A percentile compares a stretch with the other conserved stretches of the same genome.
Evolutionary conservation across 2,329 filamentous ascomycete species (phyloP).

Genomic region (Colletotrichum chlorophyti): DNA sequence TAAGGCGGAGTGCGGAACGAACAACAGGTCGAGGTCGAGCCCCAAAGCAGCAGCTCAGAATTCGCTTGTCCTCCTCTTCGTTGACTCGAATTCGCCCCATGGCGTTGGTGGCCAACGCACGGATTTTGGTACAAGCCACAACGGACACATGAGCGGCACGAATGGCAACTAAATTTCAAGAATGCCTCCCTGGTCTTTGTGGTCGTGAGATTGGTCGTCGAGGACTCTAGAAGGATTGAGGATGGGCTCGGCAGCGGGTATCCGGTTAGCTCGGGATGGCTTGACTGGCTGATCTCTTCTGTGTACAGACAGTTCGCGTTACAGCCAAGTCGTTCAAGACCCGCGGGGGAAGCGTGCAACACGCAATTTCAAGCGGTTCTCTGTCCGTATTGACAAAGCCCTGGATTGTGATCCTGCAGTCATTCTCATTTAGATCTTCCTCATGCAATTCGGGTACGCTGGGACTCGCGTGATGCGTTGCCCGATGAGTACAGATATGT

Average conservation of each 20-base stretch:
- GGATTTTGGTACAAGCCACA: neutral
- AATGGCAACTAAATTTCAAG: neutral
- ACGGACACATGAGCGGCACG: neutral
- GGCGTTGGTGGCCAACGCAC: neutral
- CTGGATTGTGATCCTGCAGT: neutral
- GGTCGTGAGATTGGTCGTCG: neutral
- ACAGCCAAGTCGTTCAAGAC: conserved; percentile 18
- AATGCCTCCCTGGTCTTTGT: neutral
- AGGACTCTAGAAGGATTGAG: neutral
- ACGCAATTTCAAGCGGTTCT: neutral
- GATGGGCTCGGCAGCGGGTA: conserved; percentile 19
- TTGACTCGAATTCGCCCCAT: conserved; percentile 17
- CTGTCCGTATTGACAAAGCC: too few relatives aligned
- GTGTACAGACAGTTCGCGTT: conserved; percentile 4
- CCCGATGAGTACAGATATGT: too few relatives aligned
- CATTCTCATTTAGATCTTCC: neutral
- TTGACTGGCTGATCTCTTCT: neutral
- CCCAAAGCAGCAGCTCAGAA: too few relatives aligned
- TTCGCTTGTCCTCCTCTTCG: too few relatives aligned
- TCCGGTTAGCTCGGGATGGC: conserved; percentile 23
- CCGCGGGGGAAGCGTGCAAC: neutral
- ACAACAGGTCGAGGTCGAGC: too few relatives aligned
- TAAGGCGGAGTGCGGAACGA: too few relatives aligned
- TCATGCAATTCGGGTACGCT: neutral
- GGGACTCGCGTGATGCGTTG: conserved; percentile 15